A percentile compares a stretch with the other conserved stretches of the same genome.
phyloP scores from a whole-genome alignment of 179 eudicot genomes.

The Vitellaria paradoxa region DNA sequence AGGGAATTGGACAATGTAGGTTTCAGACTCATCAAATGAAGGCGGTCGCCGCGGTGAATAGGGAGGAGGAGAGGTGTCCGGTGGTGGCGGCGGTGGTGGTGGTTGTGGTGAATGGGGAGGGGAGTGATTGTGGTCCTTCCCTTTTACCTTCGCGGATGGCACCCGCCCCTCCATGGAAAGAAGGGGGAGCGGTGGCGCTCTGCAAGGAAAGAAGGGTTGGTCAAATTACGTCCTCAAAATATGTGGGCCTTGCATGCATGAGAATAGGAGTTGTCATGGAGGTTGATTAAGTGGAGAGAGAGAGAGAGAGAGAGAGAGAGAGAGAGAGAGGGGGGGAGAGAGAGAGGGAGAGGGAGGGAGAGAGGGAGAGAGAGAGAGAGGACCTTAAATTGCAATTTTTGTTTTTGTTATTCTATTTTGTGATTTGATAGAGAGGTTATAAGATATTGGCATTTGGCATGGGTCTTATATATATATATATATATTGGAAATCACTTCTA shows the following conservation, averaged over 20 bases:
- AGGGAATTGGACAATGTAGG: conserved; percentile 39
- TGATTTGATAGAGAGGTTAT: too few species aligned
- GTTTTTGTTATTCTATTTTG: too few species aligned
- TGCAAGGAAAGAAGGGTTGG: conserved; percentile 3
- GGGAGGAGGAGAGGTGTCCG: background rate
- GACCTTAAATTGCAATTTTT: conserved; percentile 3
- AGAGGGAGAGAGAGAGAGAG: conserved; percentile 6
- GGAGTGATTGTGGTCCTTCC: background rate
- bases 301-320: too few species aligned
- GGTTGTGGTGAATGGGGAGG: conserved; percentile 4
- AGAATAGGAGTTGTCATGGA: conserved; percentile 23
- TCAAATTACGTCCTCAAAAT: background rate
- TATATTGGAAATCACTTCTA: too few species aligned
- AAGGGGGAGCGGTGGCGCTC: conserved; percentile 25
- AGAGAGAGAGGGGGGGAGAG: conserved; percentile 3
- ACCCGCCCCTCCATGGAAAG: conserved; percentile 36
- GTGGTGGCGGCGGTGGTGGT: background rate
- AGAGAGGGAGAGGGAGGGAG: background rate
- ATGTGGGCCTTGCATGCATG: conserved; percentile 20
- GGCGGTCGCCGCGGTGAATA: background rate
- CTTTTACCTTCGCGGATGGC: background rate
- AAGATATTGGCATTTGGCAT: too few species aligned
- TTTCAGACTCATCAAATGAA: conserved; percentile 6
- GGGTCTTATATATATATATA: too few species aligned
- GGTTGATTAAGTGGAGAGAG: conserved; percentile 5